Evolutionary conservation across 495 filamentous ascomycete species (phyloP), one percentile per base, ranked within the genome.

Genomic region (Lichenothelia convexa): DNA sequence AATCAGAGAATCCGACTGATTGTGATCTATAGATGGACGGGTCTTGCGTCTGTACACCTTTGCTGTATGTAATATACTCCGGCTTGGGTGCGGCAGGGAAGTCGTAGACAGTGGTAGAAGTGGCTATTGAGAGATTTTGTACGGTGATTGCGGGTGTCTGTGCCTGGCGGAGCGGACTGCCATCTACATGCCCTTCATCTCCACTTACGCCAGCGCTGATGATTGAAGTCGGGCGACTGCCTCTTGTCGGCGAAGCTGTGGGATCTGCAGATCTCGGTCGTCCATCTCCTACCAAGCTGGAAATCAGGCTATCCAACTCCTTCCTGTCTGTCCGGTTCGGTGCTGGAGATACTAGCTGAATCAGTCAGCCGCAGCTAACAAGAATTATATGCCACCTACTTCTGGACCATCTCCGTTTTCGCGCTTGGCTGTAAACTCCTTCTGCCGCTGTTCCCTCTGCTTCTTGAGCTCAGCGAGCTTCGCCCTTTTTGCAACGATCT

Each of bases 391-490:
- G n/a, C n/a, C n/a, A n/a, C n/a, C n/a, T n/a, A n/a, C n/a, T n/a
- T n/a, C n/a, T n/a, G n/a, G n/a, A n/a, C n/a, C n/a, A n/a, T n/a
- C n/a, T n/a, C n/a, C n/a, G n/a, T n/a, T n/a, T n/a, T n/a, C n/a
- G n/a, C n/a, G n/a, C n/a, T n/a, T n/a, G 40, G 61, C 65, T 27
- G 63, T 67, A 45, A 75, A 70, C 54, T 89, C 82, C 54, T 65
- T 77, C 42, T 75, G 70, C 33, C 85, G 68, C 31, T 84, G 62
- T 55, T 87, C 81, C 44, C 86, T 72, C 51, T 93, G 85, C 39
- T 81, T 72, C 58, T 93, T 93, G 45, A 99, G 69, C 66, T 95
- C 91, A 19, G 78, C 86, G 46, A 99, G 82, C 64, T 80, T 92
- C 21, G 84, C 86, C 61, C 75, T 78, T 60, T 95, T 99, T 43